Percentiles rank a stretch among this genome's conserved stretches.
These are phyloP conservation scores for Fusarium austroafricanum DNA, from an alignment of 2,329 filamentous ascomycete species.

Conservation along the genomic window DNA sequence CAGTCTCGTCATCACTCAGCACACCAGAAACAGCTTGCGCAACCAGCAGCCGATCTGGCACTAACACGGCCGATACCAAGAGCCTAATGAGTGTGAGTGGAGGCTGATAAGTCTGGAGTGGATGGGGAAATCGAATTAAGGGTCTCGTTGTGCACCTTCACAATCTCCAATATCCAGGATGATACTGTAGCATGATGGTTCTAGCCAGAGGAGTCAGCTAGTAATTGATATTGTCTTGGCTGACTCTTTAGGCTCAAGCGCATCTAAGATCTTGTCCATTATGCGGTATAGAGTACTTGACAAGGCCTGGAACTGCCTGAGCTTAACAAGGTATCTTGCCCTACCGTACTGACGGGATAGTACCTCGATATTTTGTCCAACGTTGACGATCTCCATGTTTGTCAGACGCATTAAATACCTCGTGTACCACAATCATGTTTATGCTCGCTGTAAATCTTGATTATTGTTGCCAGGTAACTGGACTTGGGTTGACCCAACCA, in stretches of 20 bases:
- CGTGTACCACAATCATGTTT: conserved; percentile 7
- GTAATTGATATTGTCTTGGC: background rate
- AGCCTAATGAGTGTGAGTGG: conserved; percentile 32
- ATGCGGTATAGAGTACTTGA: conserved; percentile 7
- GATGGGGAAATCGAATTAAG: conserved; percentile 39
- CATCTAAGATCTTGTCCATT: conserved; percentile 3
- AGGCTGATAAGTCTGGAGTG: conserved; percentile 34
- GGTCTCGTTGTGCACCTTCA: conserved; percentile 37
- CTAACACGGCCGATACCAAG: conserved; percentile 26
- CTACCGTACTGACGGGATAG: conserved; percentile 4
- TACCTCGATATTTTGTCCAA: conserved; percentile 6
- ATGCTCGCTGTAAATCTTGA: conserved; percentile 17
- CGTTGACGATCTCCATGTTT: conserved; percentile 9
- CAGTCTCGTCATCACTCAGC: conserved; percentile 19
- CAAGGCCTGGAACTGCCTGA: background rate
- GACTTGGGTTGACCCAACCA: background rate
- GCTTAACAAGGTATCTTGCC: conserved; percentile 12
- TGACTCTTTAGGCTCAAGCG: background rate
- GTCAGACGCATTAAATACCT: conserved; percentile 18
- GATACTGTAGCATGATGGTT: conserved; percentile 2
- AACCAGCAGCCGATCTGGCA: conserved; percentile 35
- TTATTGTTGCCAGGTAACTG: conserved; percentile 20
- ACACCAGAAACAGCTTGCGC: conserved; percentile 31
- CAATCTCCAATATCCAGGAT: conserved; percentile 39
- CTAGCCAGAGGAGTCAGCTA: background rate